Conservation (phyloP, 495 filamentous ascomycete genomes). For the Aspergillus carlsbadensis region DNA sequence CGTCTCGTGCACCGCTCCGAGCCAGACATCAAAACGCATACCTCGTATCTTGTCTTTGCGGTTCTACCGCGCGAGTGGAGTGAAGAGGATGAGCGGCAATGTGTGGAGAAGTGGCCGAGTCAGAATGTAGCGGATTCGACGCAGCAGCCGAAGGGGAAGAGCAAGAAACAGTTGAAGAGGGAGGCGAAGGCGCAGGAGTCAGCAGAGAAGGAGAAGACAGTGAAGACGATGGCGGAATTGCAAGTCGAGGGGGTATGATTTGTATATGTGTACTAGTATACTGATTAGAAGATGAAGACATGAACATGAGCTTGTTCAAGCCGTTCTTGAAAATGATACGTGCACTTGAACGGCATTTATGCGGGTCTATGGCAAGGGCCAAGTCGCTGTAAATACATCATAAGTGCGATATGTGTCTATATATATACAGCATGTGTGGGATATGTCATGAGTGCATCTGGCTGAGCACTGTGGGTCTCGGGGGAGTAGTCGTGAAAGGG, state of each 20-base stretch:
- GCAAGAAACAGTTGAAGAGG: slow-evolving; percentile 53
- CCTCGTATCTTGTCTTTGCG: slow-evolving; percentile 92
- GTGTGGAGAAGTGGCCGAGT: slow-evolving; percentile 59
- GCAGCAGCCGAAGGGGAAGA: slow-evolving; percentile 35
- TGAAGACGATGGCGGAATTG: not conserved
- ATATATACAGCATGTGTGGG: slow-evolving; percentile 17
- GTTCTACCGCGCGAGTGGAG: slow-evolving; percentile 82
- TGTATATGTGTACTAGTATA: not conserved
- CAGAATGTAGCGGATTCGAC: slow-evolving; percentile 24
- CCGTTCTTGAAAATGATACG: no score
- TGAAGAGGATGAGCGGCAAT: slow-evolving; percentile 74
- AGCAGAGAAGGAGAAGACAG: slow-evolving; percentile 16
- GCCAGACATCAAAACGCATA: slow-evolving; percentile 90
- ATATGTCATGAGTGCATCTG: slow-evolving; percentile 7
- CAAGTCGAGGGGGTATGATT: not conserved
- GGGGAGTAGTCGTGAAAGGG: no score
- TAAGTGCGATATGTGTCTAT: slow-evolving; percentile 13
- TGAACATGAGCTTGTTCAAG: no score
- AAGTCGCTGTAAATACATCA: no score
- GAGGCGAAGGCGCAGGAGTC: slow-evolving; percentile 47
- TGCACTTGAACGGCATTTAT: no score
- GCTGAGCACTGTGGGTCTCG: no score
- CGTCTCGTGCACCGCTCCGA: slow-evolving; percentile 76
- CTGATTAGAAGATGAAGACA: not conserved
- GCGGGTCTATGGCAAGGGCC: no score